Conservation (phyloP, 352 stramenopile genomes). For the Phytophthora agathidicida region DNA sequence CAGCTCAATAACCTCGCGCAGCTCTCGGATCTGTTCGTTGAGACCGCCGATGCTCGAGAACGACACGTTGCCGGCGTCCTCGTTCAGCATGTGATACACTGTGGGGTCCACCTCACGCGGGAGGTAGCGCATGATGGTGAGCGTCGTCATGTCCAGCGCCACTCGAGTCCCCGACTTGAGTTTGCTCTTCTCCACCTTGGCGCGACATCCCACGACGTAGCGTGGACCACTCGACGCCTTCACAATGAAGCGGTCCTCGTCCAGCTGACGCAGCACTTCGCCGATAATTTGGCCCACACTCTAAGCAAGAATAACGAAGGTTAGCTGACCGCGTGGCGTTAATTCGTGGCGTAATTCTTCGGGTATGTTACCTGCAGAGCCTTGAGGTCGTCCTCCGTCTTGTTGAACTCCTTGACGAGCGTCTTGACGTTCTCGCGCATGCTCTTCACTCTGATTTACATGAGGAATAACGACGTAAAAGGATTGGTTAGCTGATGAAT, state of each 20-base stretch:
- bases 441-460: conserved; percentile 90
- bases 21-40: conserved; percentile 98
- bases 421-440: conserved; percentile 97
- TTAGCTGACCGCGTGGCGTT: too few relatives aligned
- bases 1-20: conserved; percentile 97
- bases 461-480: conserved; percentile 2
- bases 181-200: conserved; percentile 94
- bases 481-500: conserved; percentile 3
- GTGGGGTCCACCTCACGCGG: conserved; percentile 99
- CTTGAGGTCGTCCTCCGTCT: conserved; percentile 99
- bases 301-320: conserved; percentile 66
- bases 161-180: conserved; percentile 98
- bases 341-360: neutral
- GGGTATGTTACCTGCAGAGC: conserved; percentile 93
- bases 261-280: conserved; percentile 98
- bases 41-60: conserved; percentile 99
- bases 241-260: conserved; percentile 99
- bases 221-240: conserved; percentile 98
- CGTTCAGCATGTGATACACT: conserved; percentile 99
- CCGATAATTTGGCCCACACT: conserved; percentile 99
- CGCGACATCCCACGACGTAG: conserved; percentile 98
- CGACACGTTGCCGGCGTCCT: conserved; percentile 96
- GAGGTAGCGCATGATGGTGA: conserved; percentile 99
- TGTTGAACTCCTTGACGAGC: conserved; percentile 97
- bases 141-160: conserved; percentile 99